A percentile compares a stretch with the other conserved stretches of the same genome.
Evolutionary conservation across 352 stramenopile genomes (phyloP).

Genomic region (Phytopythium sindhum): DNA sequence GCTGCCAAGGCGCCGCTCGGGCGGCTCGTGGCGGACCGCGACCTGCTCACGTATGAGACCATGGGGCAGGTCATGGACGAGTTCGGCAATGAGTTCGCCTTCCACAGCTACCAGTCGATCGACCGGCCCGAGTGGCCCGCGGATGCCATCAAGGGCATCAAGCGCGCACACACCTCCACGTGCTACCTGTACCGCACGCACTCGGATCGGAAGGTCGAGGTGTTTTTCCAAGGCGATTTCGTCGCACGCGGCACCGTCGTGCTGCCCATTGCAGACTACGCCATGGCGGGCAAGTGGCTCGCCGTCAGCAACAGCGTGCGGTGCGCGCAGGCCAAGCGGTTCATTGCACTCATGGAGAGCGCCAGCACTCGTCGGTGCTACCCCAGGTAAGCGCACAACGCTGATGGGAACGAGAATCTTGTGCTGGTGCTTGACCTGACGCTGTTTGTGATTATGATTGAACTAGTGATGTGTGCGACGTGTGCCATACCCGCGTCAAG

Average conservation of each 20-base stretch:
- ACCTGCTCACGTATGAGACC: slow-evolving; percentile 37
- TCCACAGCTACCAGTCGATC: slow-evolving; percentile 35
- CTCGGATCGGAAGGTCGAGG: slow-evolving; percentile 20
- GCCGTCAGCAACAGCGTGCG: slow-evolving; percentile 22
- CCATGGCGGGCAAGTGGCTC: slow-evolving; percentile 37
- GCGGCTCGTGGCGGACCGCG: slow-evolving; percentile 19
- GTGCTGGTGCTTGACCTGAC: background rate
- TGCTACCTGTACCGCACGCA: slow-evolving; percentile 30
- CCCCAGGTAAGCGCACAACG: slow-evolving; percentile 15
- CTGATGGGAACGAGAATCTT: background rate
- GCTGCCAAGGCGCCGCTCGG: slow-evolving; percentile 22
- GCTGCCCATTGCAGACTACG: slow-evolving; percentile 30
- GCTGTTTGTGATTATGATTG: slow-evolving; percentile 15
- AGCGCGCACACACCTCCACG: slow-evolving; percentile 23
- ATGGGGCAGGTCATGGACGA: slow-evolving; percentile 33
- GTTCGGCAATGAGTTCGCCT: slow-evolving; percentile 31
- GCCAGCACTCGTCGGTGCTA: slow-evolving; percentile 10
- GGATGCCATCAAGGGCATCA: slow-evolving; percentile 31
- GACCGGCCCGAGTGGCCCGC: slow-evolving; percentile 36
- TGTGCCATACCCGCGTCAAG: slow-evolving; percentile 22
- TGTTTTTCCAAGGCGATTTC: slow-evolving; percentile 34
- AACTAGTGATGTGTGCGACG: slow-evolving; percentile 23
- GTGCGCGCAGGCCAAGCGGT: slow-evolving; percentile 24
- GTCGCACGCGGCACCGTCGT: slow-evolving; percentile 22
- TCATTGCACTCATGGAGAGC: slow-evolving; percentile 24